phyloP scores from a whole-genome alignment of 2,329 filamentous ascomycete species.

The Nemania sp. region DNA sequence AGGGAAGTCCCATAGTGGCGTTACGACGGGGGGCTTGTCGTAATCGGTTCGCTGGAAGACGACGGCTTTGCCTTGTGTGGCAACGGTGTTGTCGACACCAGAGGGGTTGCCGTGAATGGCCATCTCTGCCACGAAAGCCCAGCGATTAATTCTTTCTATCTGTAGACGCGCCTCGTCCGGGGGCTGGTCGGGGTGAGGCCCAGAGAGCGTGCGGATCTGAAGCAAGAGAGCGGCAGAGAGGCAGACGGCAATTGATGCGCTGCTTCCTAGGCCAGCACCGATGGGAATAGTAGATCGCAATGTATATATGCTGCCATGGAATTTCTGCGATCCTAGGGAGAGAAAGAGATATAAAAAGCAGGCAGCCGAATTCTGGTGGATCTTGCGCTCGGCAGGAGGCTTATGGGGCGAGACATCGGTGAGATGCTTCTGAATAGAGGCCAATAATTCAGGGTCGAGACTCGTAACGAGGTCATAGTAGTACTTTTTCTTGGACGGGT shows the following conservation, averaged over 20 bases:
- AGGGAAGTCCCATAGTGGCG: constrained; percentile 82
- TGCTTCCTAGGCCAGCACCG: constrained; percentile 87
- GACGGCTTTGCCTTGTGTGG: constrained; percentile 91
- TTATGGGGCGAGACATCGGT: constrained; percentile 68
- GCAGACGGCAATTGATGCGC: constrained; percentile 92
- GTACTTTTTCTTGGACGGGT: constrained; percentile 85
- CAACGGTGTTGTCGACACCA: constrained; percentile 95
- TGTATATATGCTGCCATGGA: constrained; percentile 84
- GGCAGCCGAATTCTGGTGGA: constrained; percentile 79
- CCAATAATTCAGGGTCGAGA: constrained; percentile 81
- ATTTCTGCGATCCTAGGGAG: constrained; percentile 78
- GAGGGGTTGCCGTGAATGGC: constrained; percentile 97
- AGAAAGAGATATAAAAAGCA: constrained; percentile 93
- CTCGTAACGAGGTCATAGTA: constrained; percentile 89
- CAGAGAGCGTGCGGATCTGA: constrained; percentile 85
- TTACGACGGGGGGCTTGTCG: constrained; percentile 74
- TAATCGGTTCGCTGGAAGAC: constrained; percentile 84
- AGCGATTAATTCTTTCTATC: constrained; percentile 93
- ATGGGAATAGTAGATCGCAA: constrained; percentile 93
- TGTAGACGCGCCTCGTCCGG: constrained; percentile 85
- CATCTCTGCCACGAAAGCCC: constrained; percentile 97
- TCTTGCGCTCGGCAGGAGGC: constrained; percentile 75
- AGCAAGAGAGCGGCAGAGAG: constrained; percentile 81
- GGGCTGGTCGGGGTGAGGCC: constrained; percentile 90
- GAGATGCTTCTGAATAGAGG: constrained; percentile 80